A percentile compares a stretch with the other conserved stretches of the same genome.
phyloP scores from a whole-genome alignment of 176 grass and related monocot species.

The Aegilops sharonensis region DNA sequence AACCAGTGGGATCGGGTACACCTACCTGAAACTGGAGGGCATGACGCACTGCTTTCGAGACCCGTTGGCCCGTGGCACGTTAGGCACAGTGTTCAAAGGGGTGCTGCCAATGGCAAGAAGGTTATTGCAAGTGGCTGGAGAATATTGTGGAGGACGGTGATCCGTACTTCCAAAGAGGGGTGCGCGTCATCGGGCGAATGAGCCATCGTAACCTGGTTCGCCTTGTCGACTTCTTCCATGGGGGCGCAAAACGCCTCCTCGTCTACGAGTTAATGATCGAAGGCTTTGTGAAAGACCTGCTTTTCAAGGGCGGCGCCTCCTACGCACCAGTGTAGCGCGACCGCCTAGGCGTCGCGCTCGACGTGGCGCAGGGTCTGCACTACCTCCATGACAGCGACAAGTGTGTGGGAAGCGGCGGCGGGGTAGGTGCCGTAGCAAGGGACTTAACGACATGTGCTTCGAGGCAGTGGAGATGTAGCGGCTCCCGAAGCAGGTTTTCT shows the following conservation, averaged over 20 bases:
- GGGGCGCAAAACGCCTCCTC: not conserved
- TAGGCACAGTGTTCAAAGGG: not conserved
- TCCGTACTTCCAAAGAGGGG: not conserved
- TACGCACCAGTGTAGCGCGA: not conserved
- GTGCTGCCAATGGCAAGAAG: not conserved
- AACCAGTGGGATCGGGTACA: not conserved
- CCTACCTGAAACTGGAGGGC: not conserved
- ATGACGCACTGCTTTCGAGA: not conserved
- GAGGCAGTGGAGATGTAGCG: constrained; percentile 65
- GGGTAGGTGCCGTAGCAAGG: constrained; percentile 61
- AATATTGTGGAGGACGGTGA: not conserved
- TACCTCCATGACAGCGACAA: constrained; percentile 1
- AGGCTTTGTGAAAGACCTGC: not conserved
- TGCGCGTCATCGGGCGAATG: not conserved
- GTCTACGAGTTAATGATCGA: not conserved
- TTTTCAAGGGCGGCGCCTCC: not conserved
- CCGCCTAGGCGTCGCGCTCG: not conserved
- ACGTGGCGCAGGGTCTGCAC: not conserved
- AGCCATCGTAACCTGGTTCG: not conserved
- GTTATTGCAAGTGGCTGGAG: not conserved
- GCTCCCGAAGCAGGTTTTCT: constrained; percentile 68
- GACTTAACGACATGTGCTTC: constrained; percentile 88
- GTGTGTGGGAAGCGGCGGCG: constrained; percentile 36
- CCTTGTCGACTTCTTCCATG: not conserved
- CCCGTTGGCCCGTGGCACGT: not conserved